phyloP scores from a whole-genome alignment of 2,329 filamentous ascomycete species.

The Colletotrichum sp. region DNA sequence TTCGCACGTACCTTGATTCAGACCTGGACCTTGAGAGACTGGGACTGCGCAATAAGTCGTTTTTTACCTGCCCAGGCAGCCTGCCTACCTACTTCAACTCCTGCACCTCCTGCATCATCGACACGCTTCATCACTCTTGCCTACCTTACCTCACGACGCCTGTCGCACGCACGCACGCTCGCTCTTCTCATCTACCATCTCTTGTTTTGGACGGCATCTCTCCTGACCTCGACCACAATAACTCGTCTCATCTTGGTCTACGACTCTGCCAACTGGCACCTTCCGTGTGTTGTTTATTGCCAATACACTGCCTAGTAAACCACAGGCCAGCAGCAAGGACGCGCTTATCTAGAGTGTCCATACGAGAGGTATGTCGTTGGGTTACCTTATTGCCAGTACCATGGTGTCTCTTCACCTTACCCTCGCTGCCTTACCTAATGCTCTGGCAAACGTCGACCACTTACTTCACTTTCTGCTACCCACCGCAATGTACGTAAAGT shows the following conservation, averaged over 20 bases:
- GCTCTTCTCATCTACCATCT: neutral
- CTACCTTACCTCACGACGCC: neutral
- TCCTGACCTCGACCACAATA: neutral
- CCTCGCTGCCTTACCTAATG: neutral
- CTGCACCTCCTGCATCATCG: neutral
- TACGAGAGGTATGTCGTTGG: neutral
- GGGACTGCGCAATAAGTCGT: neutral
- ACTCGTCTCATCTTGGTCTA: neutral
- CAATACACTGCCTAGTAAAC: neutral
- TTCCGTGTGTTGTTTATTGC: neutral
- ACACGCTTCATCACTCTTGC: neutral
- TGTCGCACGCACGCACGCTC: neutral
- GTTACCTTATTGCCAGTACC: neutral
- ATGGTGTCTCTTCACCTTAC: neutral
- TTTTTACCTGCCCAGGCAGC: neutral
- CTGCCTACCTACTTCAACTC: neutral
- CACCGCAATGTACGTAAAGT: neutral
- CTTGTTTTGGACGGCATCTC: neutral
- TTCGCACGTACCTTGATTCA: neutral
- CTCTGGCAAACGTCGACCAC: neutral
- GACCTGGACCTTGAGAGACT: neutral
- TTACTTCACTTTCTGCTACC: neutral
- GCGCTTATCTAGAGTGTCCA: neutral
- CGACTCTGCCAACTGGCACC: neutral
- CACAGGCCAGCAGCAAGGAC: neutral